Conservation (phyloP, 2,329 filamentous ascomycete genomes). For the Trichoderma lentiforme region DNA sequence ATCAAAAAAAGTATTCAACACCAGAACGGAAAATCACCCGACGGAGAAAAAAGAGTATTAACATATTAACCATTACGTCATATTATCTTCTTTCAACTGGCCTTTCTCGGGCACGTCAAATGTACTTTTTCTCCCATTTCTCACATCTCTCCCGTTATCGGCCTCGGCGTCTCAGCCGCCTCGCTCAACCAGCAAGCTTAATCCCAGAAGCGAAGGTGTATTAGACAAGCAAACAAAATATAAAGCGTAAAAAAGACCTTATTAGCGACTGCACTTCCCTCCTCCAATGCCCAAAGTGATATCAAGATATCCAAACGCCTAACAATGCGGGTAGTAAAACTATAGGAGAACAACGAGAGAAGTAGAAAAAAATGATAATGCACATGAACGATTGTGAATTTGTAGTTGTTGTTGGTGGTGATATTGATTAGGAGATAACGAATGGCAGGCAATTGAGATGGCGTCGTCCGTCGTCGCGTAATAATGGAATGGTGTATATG, state of each 20-base stretch:
- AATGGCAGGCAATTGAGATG: slow-evolving; percentile 10
- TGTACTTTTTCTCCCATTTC: slow-evolving; percentile 1
- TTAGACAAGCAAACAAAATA: slow-evolving; percentile 10
- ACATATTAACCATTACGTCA: slow-evolving; percentile 15
- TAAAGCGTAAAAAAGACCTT: slow-evolving; percentile 25
- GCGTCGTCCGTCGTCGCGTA: slow-evolving; percentile 22
- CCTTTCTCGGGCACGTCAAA: slow-evolving; percentile 5
- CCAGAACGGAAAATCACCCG: not conserved
- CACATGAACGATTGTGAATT: slow-evolving; percentile 1
- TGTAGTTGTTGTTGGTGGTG: not conserved
- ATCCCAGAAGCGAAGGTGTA: slow-evolving; percentile 19
- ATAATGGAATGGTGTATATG: slow-evolving; percentile 3
- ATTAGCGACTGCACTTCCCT: slow-evolving; percentile 25
- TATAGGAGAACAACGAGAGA: not conserved
- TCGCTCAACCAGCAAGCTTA: slow-evolving; percentile 19
- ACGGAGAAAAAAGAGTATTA: not conserved
- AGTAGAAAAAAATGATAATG: not conserved
- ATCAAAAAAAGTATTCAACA: not conserved
- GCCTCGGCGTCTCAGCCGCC: not conserved
- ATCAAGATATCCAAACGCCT: slow-evolving; percentile 23
- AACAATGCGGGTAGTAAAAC: slow-evolving; percentile 19
- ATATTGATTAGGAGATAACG: not conserved
- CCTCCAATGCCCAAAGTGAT: slow-evolving; percentile 18
- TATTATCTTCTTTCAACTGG: slow-evolving; percentile 6
- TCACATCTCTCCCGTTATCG: not conserved